Conservation (phyloP, 2,329 filamentous ascomycete genomes). For the Lizonia empirigonia region DNA sequence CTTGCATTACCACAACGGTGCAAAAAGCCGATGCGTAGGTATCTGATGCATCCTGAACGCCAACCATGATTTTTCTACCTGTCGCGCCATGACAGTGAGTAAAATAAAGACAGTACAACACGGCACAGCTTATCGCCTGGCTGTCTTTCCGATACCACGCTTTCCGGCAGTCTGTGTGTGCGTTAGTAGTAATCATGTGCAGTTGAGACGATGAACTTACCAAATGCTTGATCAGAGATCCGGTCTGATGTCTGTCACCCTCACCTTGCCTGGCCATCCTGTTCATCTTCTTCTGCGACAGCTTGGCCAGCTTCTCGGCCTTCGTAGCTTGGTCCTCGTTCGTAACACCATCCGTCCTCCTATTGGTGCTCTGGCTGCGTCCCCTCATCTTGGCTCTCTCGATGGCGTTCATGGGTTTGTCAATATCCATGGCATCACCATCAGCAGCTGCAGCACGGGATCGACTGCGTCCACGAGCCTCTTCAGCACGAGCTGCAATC, state of each 20-base stretch:
- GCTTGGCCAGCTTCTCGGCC: conserved; percentile 84
- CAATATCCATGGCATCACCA: conserved; percentile 75
- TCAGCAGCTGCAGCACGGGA: conserved; percentile 59
- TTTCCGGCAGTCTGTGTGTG: conserved; percentile 76
- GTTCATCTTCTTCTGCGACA: conserved; percentile 98
- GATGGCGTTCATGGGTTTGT: conserved; percentile 48
- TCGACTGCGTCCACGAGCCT: conserved; percentile 73
- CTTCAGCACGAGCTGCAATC: conserved; percentile 73
- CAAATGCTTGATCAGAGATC: conserved; percentile 86
- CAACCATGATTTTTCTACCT: conserved; percentile 35
- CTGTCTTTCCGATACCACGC: conserved; percentile 89
- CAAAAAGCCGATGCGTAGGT: conserved; percentile 30
- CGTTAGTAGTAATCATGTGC: conserved; percentile 21
- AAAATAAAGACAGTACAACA: conserved; percentile 17
- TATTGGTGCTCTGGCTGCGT: conserved; percentile 68
- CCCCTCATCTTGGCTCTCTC: conserved; percentile 73
- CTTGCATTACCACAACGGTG: conserved; percentile 30
- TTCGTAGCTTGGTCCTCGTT: conserved; percentile 71
- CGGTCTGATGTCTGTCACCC: conserved; percentile 86
- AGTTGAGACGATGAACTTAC: conserved; percentile 59
- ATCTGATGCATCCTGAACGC: conserved; percentile 42
- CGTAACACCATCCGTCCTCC: conserved; percentile 77
- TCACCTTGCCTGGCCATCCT: conserved; percentile 96
- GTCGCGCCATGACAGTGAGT: conserved; percentile 15
- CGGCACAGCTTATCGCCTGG: conserved; percentile 52